Conservation (phyloP, 495 filamentous ascomycete species). For the Podospora appendiculata region DNA sequence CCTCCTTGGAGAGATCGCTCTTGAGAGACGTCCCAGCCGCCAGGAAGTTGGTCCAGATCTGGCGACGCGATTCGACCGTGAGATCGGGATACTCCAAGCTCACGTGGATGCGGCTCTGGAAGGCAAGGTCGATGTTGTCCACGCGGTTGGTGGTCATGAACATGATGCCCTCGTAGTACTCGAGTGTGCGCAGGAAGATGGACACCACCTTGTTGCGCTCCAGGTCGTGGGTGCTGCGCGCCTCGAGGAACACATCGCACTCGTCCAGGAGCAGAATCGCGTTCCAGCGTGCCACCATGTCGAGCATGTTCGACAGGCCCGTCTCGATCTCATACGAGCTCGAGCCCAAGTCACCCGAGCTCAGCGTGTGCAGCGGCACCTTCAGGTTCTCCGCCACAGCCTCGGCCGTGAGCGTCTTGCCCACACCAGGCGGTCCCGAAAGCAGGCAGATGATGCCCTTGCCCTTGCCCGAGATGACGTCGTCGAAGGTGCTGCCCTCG, state of each 20-base stretch:
- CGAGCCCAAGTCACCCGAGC: conserved; percentile 48
- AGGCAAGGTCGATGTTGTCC: conserved; percentile 33
- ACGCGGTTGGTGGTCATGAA: conserved; percentile 39
- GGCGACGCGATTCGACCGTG: conserved; percentile 13
- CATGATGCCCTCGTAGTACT: conserved; percentile 34
- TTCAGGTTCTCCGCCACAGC: conserved; percentile 44
- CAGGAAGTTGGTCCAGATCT: conserved; percentile 20
- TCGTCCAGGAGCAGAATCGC: conserved; percentile 56
- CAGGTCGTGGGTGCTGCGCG: conserved; percentile 43
- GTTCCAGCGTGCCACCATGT: conserved; percentile 44
- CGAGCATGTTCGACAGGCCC: conserved; percentile 42
- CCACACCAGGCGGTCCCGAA: conserved; percentile 49
- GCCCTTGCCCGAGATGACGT: conserved; percentile 48
- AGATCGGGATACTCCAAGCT: conserved; percentile 29
- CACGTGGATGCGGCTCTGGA: conserved; percentile 36
- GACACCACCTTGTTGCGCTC: conserved; percentile 49
- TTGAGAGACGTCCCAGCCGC: conserved; percentile 10
- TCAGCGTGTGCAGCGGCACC: conserved; percentile 47
- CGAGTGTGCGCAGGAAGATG: conserved; percentile 46
- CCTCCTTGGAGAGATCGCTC: conserved; percentile 13
- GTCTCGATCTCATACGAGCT: conserved; percentile 41
- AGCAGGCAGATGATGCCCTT: conserved; percentile 54
- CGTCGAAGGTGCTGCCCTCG: conserved; percentile 53
- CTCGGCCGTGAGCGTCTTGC: conserved; percentile 54
- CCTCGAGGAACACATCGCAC: conserved; percentile 61